A percentile compares a stretch with the other conserved stretches of the same genome.
These are phyloP conservation scores for Pichia kudriavzevii DNA, from an alignment of 1,139 yeast genomes.

Conservation along the genomic window DNA sequence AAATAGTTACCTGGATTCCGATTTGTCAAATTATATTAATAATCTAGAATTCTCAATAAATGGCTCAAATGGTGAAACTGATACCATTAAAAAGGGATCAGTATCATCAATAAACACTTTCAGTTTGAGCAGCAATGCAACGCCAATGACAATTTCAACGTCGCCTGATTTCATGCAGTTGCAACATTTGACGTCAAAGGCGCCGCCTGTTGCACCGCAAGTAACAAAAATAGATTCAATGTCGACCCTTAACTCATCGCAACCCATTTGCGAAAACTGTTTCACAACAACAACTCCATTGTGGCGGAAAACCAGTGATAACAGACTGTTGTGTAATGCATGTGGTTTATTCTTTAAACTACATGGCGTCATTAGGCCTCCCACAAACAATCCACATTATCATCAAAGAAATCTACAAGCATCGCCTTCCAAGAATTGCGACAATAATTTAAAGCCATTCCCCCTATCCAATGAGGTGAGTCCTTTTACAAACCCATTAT, in stretches of 20 bases:
- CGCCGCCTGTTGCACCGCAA: no score
- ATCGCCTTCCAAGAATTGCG: no score
- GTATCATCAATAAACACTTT: conserved; percentile 5
- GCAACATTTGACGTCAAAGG: conserved; percentile 6
- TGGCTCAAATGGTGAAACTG: conserved; percentile 12
- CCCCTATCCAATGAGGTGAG: conserved; percentile 37
- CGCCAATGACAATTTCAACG: conserved; percentile 14
- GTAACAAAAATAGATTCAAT: not conserved
- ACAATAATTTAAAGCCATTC: no score
- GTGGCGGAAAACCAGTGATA: conserved; percentile 49
- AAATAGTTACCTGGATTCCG: conserved; percentile 15
- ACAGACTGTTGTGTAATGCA: conserved; percentile 51
- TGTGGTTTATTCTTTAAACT: conserved; percentile 51
- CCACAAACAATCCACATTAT: conserved; percentile 21
- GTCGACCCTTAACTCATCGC: no score
- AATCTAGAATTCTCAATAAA: conserved; percentile 26
- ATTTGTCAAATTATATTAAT: conserved; percentile 25
- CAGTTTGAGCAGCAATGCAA: conserved; percentile 6
- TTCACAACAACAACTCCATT: conserved; percentile 51
- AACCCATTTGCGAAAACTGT: conserved; percentile 42
- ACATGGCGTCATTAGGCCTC: conserved; percentile 52
- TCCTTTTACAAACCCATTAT: conserved; percentile 10
- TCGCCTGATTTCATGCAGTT: conserved; percentile 16
- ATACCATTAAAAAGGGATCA: not conserved
- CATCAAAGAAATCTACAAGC: not conserved